A percentile compares a stretch with the other conserved stretches of the same genome.
phyloP scores from a whole-genome alignment of 2,329 filamentous ascomycete species.

The Alternaria gansuensis region DNA sequence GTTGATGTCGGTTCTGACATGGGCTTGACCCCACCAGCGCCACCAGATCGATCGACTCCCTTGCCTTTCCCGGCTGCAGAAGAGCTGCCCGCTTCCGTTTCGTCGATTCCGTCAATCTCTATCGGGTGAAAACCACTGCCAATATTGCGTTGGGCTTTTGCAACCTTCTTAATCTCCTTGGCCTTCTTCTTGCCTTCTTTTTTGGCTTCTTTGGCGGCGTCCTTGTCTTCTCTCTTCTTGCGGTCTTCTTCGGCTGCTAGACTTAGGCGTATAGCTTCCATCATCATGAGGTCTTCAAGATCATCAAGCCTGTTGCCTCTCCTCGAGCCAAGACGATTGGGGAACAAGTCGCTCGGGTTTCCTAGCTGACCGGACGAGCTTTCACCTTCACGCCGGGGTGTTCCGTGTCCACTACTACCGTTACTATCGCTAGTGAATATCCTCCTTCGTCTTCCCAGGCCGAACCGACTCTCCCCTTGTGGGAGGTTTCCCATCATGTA shows the following conservation, averaged over 20 bases:
- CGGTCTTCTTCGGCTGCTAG: conserved; percentile 93
- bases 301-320: conserved; percentile 76
- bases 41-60: conserved; percentile 55
- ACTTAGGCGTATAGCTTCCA: conserved; percentile 91
- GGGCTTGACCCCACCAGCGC: conserved; percentile 53
- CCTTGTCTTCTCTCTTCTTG: conserved; percentile 84
- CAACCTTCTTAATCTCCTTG: conserved; percentile 70
- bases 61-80: conserved; percentile 58
- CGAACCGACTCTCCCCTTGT: conserved; percentile 61
- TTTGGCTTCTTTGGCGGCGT: conserved; percentile 82
- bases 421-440: conserved; percentile 62
- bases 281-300: conserved; percentile 97
- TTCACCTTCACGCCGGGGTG: conserved; percentile 53
- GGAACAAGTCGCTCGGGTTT: conserved; percentile 48
- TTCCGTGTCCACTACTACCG: conserved; percentile 56
- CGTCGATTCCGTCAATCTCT: conserved; percentile 62
- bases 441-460: conserved; percentile 56
- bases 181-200: conserved; percentile 81
- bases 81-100: conserved; percentile 38
- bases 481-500: conserved; percentile 78
- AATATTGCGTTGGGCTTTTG: conserved; percentile 71
- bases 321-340: conserved; percentile 61
- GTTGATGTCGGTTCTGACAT: conserved; percentile 56
- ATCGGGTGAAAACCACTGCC: conserved; percentile 59
- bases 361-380: conserved; percentile 45